Conservation (phyloP, 768 basidiomycete species). For the Tephrocybe rancida region DNA sequence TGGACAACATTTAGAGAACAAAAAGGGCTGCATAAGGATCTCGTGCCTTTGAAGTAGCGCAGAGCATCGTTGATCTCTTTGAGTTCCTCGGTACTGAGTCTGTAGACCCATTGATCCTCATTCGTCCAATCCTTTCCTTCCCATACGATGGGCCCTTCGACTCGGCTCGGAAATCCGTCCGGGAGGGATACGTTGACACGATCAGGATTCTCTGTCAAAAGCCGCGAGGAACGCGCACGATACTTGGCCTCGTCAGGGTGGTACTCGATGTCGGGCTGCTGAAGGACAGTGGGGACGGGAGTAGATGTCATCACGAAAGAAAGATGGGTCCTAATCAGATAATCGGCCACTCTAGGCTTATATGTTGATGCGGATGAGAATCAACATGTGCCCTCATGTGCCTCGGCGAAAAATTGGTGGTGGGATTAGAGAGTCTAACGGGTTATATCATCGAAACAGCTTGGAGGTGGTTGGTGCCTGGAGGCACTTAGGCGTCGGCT, state of each 20-base stretch:
- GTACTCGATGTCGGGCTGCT: conserved; percentile 44
- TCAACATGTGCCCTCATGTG: background rate
- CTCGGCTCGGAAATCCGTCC: conserved; percentile 34
- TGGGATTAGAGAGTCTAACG: background rate
- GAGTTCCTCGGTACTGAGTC: conserved; percentile 33
- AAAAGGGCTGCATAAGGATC: background rate
- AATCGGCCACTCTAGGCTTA: background rate
- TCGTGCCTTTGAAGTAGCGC: conserved; percentile 39
- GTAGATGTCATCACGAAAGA: conserved; percentile 2
- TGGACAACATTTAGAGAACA: background rate
- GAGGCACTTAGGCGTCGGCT: too few species aligned
- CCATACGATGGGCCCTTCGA: conserved; percentile 46
- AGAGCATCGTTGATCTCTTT: conserved; percentile 42
- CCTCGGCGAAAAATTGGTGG: background rate
- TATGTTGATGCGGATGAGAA: background rate
- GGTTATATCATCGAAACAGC: background rate
- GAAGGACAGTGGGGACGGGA: conserved; percentile 4
- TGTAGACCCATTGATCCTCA: conserved; percentile 46
- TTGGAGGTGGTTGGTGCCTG: too few species aligned
- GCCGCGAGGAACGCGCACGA: conserved; percentile 35
- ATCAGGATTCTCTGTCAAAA: conserved; percentile 38
- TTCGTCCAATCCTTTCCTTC: conserved; percentile 43
- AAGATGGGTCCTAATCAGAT: background rate
- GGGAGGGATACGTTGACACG: conserved; percentile 37
- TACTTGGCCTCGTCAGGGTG: conserved; percentile 44